Conservation (phyloP, 257 asterid species). For the Nicotiana paniculata region DNA sequence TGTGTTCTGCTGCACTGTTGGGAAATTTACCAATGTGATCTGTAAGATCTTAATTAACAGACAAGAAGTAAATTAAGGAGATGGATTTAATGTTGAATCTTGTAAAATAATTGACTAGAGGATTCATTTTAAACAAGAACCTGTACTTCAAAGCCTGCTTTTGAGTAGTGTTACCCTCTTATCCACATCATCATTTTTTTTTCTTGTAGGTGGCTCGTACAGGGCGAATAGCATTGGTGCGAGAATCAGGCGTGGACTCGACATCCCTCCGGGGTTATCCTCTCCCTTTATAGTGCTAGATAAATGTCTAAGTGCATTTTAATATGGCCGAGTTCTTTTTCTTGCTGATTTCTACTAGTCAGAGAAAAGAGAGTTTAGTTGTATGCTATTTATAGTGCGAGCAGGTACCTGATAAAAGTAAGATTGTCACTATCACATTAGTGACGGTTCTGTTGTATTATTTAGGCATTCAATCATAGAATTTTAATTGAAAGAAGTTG, state of each 20-base stretch:
- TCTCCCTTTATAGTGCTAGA: conserved; percentile 31
- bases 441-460: not conserved
- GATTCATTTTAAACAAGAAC: not conserved
- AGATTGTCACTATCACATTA: not conserved
- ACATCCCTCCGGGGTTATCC: conserved; percentile 64
- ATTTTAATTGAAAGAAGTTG: not conserved
- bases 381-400: not conserved
- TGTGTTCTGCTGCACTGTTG: not conserved
- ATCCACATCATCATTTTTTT: not conserved
- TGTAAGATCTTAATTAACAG: not conserved
- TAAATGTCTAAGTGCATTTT: not conserved
- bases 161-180: not conserved
- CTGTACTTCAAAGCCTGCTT: not conserved
- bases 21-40: not conserved
- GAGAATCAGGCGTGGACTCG: conserved; percentile 87
- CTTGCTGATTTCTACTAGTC: not conserved
- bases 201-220: conserved; percentile 71
- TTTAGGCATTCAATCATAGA: not conserved
- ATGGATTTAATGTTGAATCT: not conserved
- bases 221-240: conserved; percentile 69
- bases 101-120: no score
- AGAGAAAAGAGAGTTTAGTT: not conserved
- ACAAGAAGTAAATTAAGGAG: not conserved
- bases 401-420: not conserved
- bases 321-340: not conserved